Base-by-base conservation (phyloP, 164 flowering plant genomes). In the Vitis cinerea region DNA sequence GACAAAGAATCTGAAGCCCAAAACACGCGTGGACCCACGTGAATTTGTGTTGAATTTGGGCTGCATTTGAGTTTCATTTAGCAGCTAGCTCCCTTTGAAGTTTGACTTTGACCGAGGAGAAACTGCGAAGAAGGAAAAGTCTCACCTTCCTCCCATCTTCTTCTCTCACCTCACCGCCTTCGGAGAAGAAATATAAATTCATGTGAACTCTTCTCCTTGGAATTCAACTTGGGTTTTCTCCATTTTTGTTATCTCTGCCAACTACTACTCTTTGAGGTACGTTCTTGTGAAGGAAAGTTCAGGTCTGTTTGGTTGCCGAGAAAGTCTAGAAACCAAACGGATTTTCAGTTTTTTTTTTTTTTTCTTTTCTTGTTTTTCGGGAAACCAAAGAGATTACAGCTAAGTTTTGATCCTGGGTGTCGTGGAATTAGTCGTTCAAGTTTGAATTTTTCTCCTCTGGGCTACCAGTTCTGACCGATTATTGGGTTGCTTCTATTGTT, bases 121-220 rank as follows among this genome's bases (percentile, higher is more conserved):
- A 73, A 57, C 55, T 52, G 59, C 31, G 31, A 19, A 17, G 65
- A 71, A 74, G 64, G 82, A 84, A 70, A 77, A 78, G 77, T 81
- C 88, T 44, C 84, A 75, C 83, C 72, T 86, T 84, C 89, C 87
- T 75, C 61, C 59, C 77, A 54, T 59, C 72, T 81, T 82, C 86
- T 72, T 74, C 63, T 23, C 15, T 50, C 56, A 6, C 47, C 29
- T 68, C 61, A n/a, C 7, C 27, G 13, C 3, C 59, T 10, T 16
- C 4, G 44, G 44, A 37, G 44, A 37, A 37, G 7, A 48, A 61
- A 53, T 48, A 10, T 47, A 65, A 16, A 17, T 23, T 10, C 17
- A 44, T 53, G 55, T 51, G 61, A 16, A 62, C 51, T 23, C 59
- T 64, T 14, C 31, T 10, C 37, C 17, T 65, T 50, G 48, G 49